Evolutionary conservation across 208 protist species (phyloP), one percentile per base, ranked within the genome.

Genomic region (Trypanosomatidae sp.): DNA sequence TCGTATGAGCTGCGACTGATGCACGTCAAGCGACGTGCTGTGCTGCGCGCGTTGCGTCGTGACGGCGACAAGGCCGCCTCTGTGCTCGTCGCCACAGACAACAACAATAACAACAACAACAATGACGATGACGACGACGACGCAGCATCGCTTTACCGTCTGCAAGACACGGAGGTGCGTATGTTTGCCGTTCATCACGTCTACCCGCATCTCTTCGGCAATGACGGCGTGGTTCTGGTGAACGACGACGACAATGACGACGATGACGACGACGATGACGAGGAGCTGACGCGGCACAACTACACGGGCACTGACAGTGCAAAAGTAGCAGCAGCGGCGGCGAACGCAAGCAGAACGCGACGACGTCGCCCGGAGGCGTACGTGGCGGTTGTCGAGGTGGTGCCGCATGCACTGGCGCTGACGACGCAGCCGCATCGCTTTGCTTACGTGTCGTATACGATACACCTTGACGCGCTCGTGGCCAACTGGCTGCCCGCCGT

Each of bases 161-260:
- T 54, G 13, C 61, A 64, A 33, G 67, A 71, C 48, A 75, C 67
- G 26, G 56, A 71, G 39, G 27, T 75, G 44, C 24, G 51, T 0
- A 39, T 58, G 1, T 54, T 75, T 6, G 21, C 38, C 21, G 61
- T 49, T 32, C 54, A 57, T 16, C 16, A 23, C 1, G 35, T 28
- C 35, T 44, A 51, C 33, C 52, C 48, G 4, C 40, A 42, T 8
- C 27, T 41, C 25, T 65, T 72, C 20, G 33, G 37, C 15, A 13
- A 15, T n/a, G 51, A 66, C 6, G 60, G 63, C 30, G 44, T 33
- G 15, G 40, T 63, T n/a, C 54, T 43, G 51, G 6, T 56, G 0
- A 49, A 62, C n/a, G 35, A 24, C 5, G 2, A 1, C 11, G 27
- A 15, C 27, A 41, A 46, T 8, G 57, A 49, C 24, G 44, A 24